Base-by-base conservation (phyloP, 2,329 filamentous ascomycete genomes). In the Stagonosporopsis rhizophila region DNA sequence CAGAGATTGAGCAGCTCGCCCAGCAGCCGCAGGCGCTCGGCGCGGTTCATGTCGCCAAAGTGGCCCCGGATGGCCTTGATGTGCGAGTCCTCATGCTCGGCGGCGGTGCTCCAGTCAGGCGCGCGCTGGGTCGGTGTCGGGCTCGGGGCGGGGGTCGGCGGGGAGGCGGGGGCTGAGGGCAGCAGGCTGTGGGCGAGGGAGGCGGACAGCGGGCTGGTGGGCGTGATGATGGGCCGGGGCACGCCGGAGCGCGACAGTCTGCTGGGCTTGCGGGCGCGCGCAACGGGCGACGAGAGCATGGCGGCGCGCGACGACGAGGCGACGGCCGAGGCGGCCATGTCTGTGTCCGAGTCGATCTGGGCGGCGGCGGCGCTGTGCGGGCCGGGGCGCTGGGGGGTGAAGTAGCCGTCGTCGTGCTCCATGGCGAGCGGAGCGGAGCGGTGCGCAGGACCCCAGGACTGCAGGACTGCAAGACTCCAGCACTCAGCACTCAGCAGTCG, bases 1-100 rank as follows among this genome's bases (percentile, higher is more conserved):
- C 95, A 99, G 66, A 96, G 85, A 70, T 96, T 96, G 62, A 99
- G 81, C 54, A 99, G 81, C 73, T 96, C 93, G 46, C 91, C 91
- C 56, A 99, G 81, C 68, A 96, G 86, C 35, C 90, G 85, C 68
- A 92, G 90, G 54, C 91, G 87, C 76, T 94, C 90, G 0, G 87
- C 85, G 22, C 88, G 85, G 55, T 87, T 89, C 75, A 92, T 88
- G 51, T 88, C 86, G 68, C 88, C 87, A 72, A 98, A 98, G 69
- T 92, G 87, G 58, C 88, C 85, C 58, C 91, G 86, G 55, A 95
- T 87, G 71, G 92, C 88, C 63, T 91, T 83, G 51, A 96, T 84
- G 67, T 94, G 91, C 62, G 89, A 86, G 72, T 96, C 91, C 74
- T 97, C 91, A 70, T 91, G 87, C 58, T 92, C 89, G 38, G 88